Evolutionary conservation across 1,284 basidiomycete genomes (phyloP), one percentile per base, ranked within the genome.

Genomic region (Austroboletus niveus): DNA sequence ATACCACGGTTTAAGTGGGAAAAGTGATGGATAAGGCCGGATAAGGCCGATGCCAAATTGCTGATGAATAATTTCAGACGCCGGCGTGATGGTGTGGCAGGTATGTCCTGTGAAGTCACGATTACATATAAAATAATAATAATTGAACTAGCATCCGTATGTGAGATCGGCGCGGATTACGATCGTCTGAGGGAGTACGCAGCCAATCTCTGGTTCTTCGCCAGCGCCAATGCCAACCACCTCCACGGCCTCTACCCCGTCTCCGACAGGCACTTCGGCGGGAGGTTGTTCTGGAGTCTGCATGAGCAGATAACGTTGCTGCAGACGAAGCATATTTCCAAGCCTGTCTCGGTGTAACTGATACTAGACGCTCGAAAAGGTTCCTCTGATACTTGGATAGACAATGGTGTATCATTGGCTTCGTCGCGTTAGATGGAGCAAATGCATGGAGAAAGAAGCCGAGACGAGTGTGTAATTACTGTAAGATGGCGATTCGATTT

Each of bases 61-160:
- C 17, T 17, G 17, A 17, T 17, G 17, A 35, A 39, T 34, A 29
- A 20, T 44, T 41, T 24, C 54, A 80, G 80, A 72, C 56, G 85
- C 64, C 12, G 84, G 84, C 43, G 75, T 73, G 11, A 77, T 79
- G 71, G 63, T 61, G 14, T 79, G 74, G 74, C 45, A 65, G 62
- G 64, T 69, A 31, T 61, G 36, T 47, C 15, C 1, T 14, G 1
- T 15, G 1, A 29, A 1, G 3, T 32, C 24, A 7, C 1, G n/a
- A 20, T 38, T 17, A 6, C 41, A 7, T 7, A 14, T 14, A 4
- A 29, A 4, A 7, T 29, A 29, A 29, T 3, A 20, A 5, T n/a
- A n/a, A n/a, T n/a, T n/a, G 7, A 11, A 7, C 1, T 30, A 70
- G 66, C 68, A 56, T 44, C 66, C 64, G 48, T 30, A 69, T n/a